Evolutionary conservation across 2,329 filamentous ascomycete genomes (phyloP).

Genomic region (Lachnellula hyalina): DNA sequence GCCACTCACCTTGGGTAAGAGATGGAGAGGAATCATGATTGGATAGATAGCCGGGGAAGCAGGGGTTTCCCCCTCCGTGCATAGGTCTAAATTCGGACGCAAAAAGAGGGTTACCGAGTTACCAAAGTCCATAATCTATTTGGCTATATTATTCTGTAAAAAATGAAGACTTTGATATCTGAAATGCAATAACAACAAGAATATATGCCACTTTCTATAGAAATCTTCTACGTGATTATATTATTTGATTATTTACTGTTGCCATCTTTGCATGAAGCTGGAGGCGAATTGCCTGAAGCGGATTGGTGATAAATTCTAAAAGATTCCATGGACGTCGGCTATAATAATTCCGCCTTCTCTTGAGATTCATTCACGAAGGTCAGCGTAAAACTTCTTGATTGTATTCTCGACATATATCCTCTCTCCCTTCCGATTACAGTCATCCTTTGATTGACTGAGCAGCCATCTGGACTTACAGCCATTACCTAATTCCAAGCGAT

Average conservation of each 20-base stretch:
- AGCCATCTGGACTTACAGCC: too few species aligned
- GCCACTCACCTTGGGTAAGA: not conserved
- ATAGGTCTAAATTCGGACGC: constrained; percentile 3
- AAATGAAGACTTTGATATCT: not conserved
- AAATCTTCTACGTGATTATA: not conserved
- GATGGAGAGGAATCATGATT: too few species aligned
- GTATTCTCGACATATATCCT: not conserved
- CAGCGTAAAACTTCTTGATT: not conserved
- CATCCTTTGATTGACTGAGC: too few species aligned
- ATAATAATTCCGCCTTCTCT: too few species aligned
- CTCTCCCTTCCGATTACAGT: not conserved
- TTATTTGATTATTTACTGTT: not conserved
- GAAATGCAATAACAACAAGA: not conserved
- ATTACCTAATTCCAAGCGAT: not conserved
- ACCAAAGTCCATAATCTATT: not conserved
- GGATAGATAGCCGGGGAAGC: not conserved
- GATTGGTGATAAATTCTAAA: not conserved
- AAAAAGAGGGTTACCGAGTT: not conserved
- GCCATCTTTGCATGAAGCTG: not conserved
- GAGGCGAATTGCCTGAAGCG: not conserved
- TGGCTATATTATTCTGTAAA: not conserved
- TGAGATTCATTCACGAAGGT: not conserved
- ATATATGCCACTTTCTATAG: not conserved
- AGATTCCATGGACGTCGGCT: not conserved
- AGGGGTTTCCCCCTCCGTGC: not conserved